Evolutionary conservation across 306 rosid species (phyloP), one percentile per base, ranked within the genome.

Genomic region (Cucurbita ficifolia): DNA sequence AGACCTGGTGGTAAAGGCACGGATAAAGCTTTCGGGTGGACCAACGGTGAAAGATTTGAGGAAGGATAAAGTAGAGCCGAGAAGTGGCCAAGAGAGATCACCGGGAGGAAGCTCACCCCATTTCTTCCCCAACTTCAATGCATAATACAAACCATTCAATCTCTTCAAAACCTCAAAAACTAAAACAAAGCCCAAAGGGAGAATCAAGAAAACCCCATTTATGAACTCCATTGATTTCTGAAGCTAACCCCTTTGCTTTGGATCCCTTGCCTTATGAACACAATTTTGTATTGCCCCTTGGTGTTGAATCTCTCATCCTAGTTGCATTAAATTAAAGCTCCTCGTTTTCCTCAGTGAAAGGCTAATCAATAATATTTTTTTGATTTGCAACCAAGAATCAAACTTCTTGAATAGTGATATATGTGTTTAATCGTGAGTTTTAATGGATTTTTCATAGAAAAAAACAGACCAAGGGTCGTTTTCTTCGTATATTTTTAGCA

Each of bases 51-150:
- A 60, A 43, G 48, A n/a, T 62, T 56, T 70, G 60, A 61, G 0
- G 39, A 76, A 65, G 36, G 74, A 3, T 4, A 43, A 8, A 14
- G 58, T 10, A 8, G 29, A 76, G 2, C 80, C 83, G 16, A 80
- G 0, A 8, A 80, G 3, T 3, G 80, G 83, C 83, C 83, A 80
- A 42, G 70, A 70, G 42, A 80, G 36, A 46, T 80, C 61, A 33
- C 80, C 83, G 14, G 45, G 79, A 5, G 78, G 75, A 10, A 79
- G 75, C 9, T 53, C 29, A 33, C 0, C n/a, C 51, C 53, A 18
- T 61, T 14, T 61, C 19, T 73, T 48, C 22, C 82, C 75, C 18
- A 79, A n/a, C 11, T 45, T 63, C 1, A 6, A 33, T 12, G 51
- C 78, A 60, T 81, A 73, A 35, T 72, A 67, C 80, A 75, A 77